A percentile compares a stretch with the other conserved stretches of the same genome.
Conservation (phyloP, 192 early-diverging fungal genomes). For the Gonapodya prolifera region DNA sequence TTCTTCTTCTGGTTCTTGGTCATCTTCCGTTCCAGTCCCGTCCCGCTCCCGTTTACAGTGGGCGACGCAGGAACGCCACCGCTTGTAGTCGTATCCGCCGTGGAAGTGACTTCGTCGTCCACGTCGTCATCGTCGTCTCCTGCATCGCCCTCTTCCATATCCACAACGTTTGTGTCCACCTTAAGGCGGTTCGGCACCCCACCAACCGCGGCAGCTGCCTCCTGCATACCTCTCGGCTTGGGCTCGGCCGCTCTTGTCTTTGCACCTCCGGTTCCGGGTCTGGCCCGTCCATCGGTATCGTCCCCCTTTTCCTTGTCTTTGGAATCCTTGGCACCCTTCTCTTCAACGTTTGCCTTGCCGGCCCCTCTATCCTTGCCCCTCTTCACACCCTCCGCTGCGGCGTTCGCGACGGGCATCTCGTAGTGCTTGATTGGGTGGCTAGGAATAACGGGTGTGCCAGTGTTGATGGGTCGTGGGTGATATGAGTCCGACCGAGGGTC, state of each 20-base stretch:
- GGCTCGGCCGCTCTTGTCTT: slow-evolving; percentile 12
- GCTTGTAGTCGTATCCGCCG: no score
- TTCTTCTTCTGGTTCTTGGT: no score
- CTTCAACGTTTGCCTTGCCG: not conserved
- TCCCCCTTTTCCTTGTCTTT: not conserved
- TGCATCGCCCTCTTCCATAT: not conserved
- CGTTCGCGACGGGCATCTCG: slow-evolving; percentile 8
- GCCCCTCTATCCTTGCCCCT: slow-evolving; percentile 38
- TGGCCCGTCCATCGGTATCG: not conserved
- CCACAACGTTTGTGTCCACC: not conserved
- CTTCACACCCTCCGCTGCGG: slow-evolving; percentile 39
- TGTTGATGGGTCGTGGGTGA: no score
- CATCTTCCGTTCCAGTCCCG: no score
- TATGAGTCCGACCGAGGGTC: no score
- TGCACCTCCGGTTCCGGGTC: slow-evolving; percentile 5
- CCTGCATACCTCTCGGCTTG: slow-evolving; percentile 13
- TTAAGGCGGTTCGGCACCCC: slow-evolving; percentile 1
- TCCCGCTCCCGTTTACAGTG: no score
- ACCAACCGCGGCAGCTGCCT: slow-evolving; percentile 9
- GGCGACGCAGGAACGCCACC: no score
- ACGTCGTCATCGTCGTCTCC: not conserved
- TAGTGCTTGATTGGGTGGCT: not conserved
- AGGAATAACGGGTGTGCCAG: no score
- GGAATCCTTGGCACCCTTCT: slow-evolving; percentile 7
- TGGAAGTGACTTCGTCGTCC: no score